A percentile compares a stretch with the other conserved stretches of the same genome.
These are phyloP conservation scores for Mallotus japonicus DNA, from an alignment of 441 rosid species.

Conservation along the genomic window DNA sequence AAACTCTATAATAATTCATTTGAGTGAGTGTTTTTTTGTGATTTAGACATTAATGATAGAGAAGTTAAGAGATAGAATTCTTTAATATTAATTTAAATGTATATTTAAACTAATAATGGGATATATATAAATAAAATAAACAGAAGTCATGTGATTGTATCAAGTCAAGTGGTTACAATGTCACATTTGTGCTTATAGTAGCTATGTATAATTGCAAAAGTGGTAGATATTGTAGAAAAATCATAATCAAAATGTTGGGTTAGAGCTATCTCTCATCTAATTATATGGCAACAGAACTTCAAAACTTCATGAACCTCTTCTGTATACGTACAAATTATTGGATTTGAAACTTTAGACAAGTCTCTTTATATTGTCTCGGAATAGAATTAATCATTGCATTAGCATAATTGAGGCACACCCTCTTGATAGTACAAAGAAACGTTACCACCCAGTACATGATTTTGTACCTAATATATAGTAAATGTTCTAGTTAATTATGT, in stretches of 20 bases:
- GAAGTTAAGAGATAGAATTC: background rate
- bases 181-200: background rate
- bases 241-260: conserved; percentile 17
- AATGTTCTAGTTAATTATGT: no score
- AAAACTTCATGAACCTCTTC: background rate
- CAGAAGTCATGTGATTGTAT: conserved; percentile 26
- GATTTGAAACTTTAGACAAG: no score
- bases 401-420: background rate
- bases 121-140: no score
- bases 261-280: conserved; percentile 8
- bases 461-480: no score
- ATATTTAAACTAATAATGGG: background rate
- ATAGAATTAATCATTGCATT: background rate
- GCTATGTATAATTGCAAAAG: conserved; percentile 5
- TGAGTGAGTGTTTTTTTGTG: background rate
- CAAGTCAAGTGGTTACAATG: conserved; percentile 30
- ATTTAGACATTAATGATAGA: background rate
- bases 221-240: background rate
- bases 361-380: no score
- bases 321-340: no score
- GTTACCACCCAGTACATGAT: background rate
- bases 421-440: background rate
- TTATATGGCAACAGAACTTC: background rate
- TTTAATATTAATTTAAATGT: background rate
- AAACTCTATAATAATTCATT: background rate